A percentile compares a stretch with the other conserved stretches of the same genome.
Evolutionary conservation across 2,329 filamentous ascomycete species (phyloP).

Genomic region (Fonsecaea nubica): DNA sequence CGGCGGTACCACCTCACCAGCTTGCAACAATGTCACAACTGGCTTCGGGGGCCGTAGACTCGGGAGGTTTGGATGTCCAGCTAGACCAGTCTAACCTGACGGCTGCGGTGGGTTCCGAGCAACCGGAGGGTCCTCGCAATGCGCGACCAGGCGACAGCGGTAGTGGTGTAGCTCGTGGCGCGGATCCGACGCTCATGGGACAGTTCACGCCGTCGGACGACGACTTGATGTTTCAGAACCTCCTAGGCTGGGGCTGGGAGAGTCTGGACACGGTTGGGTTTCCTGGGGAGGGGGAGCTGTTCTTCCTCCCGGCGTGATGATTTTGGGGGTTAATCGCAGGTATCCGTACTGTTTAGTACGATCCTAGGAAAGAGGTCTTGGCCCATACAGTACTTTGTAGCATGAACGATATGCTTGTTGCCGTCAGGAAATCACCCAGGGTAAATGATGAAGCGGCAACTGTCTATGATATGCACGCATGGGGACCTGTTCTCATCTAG

Average conservation of each 20-base stretch:
- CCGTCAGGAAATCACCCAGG: too few relatives aligned
- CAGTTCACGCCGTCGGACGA: conserved; percentile 33
- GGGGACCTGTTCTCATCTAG: too few relatives aligned
- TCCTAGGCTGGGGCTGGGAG: conserved; percentile 38
- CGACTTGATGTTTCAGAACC: conserved; percentile 36
- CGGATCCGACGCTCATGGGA: neutral
- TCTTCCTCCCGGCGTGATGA: neutral
- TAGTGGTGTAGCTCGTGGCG: neutral
- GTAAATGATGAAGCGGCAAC: too few relatives aligned
- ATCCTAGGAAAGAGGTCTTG: too few relatives aligned
- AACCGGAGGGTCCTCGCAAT: neutral
- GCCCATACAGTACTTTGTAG: too few relatives aligned
- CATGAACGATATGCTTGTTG: too few relatives aligned
- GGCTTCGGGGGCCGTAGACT: neutral
- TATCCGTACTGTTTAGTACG: too few relatives aligned
- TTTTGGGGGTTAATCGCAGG: too few relatives aligned
- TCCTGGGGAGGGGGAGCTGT: conserved; percentile 24
- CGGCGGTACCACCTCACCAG: neutral
- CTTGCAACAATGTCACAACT: neutral
- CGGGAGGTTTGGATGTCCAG: neutral
- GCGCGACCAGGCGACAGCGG: neutral
- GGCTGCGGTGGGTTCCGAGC: neutral
- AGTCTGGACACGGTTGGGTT: conserved; percentile 38
- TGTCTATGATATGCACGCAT: too few relatives aligned
- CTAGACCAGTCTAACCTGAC: neutral